Evolutionary conservation across 2,329 filamentous ascomycete genomes (phyloP).

Genomic region (Teratosphaeria epicoccoides): DNA sequence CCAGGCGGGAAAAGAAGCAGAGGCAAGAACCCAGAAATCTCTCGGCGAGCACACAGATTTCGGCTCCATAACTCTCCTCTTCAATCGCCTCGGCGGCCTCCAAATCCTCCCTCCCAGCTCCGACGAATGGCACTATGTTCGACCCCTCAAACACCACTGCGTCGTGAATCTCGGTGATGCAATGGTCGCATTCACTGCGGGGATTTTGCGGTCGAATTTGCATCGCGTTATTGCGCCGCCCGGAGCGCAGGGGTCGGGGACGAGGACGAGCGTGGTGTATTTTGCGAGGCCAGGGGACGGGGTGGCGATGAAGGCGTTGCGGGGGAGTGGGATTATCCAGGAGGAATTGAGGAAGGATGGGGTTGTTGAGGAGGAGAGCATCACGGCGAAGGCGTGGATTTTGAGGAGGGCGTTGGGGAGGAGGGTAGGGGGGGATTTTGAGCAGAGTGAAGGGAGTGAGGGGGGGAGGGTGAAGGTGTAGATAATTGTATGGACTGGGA

Average conservation of each 20-base stretch:
- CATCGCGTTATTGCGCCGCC: conserved; percentile 43
- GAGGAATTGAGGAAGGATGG: conserved; percentile 21
- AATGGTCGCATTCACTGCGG: conserved; percentile 33
- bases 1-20: too few species aligned
- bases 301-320: conserved; percentile 29
- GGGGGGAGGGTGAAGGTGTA: conserved; percentile 2
- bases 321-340: conserved; percentile 17
- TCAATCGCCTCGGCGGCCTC: conserved; percentile 45
- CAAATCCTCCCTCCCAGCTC: conserved; percentile 37
- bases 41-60: conserved; percentile 47
- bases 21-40: conserved; percentile 29
- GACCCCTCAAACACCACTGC: conserved; percentile 37
- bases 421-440: conserved; percentile 24
- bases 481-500: not conserved
- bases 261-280: conserved; percentile 45
- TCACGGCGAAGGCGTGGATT: conserved; percentile 29
- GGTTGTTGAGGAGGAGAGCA: conserved; percentile 23
- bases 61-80: conserved; percentile 44
- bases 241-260: conserved; percentile 34
- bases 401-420: conserved; percentile 29
- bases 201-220: conserved; percentile 21
- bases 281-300: conserved; percentile 43
- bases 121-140: conserved; percentile 41
- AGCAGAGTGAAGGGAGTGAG: conserved; percentile 27
- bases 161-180: conserved; percentile 39